Percentiles rank a stretch among this genome's conserved stretches.
Conservation (phyloP, 2,329 filamentous ascomycete genomes). For the Aphanoascus verrucosus region DNA sequence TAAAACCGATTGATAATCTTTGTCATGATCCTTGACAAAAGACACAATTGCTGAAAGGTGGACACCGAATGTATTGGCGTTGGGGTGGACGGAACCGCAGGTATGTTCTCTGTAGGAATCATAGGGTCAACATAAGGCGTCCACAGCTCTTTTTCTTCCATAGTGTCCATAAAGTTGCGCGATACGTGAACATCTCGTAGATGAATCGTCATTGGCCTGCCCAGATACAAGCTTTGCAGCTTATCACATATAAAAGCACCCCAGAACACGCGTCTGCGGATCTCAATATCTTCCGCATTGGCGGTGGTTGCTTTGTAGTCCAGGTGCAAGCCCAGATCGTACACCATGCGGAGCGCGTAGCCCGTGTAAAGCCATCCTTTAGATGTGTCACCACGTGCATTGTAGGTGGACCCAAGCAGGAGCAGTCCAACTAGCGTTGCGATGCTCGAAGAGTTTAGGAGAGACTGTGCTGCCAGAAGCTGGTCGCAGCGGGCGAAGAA, state of each 20-base stretch:
- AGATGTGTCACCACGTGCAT: slow-evolving; percentile 19
- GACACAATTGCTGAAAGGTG: slow-evolving; percentile 29
- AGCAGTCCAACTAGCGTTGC: slow-evolving; percentile 31
- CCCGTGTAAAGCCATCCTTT: slow-evolving; percentile 35
- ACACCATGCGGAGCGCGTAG: slow-evolving; percentile 34
- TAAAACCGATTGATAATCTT: slow-evolving; percentile 31
- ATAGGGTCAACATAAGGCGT: slow-evolving; percentile 18
- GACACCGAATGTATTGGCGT: slow-evolving; percentile 26
- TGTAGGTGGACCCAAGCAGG: slow-evolving; percentile 21
- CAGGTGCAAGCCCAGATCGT: slow-evolving; percentile 33
- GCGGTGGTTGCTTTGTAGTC: slow-evolving; percentile 23
- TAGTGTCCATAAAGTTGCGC: slow-evolving; percentile 24
- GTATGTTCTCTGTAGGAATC: slow-evolving; percentile 8
- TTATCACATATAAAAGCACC: slow-evolving; percentile 38
- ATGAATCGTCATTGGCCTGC: slow-evolving; percentile 37
- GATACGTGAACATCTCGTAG: slow-evolving; percentile 23
- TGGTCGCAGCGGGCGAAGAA: slow-evolving; percentile 34
- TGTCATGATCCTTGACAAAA: slow-evolving; percentile 30
- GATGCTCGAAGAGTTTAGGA: slow-evolving; percentile 27
- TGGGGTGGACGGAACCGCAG: slow-evolving; percentile 7
- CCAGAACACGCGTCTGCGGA: slow-evolving; percentile 27
- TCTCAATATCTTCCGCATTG: slow-evolving; percentile 23
- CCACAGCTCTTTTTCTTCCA: slow-evolving; percentile 24
- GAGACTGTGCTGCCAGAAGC: slow-evolving; percentile 28
- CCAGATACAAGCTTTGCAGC: slow-evolving; percentile 46